Base-by-base conservation (phyloP, 495 filamentous ascomycete species). In the Annulohypoxylon maeteangense region DNA sequence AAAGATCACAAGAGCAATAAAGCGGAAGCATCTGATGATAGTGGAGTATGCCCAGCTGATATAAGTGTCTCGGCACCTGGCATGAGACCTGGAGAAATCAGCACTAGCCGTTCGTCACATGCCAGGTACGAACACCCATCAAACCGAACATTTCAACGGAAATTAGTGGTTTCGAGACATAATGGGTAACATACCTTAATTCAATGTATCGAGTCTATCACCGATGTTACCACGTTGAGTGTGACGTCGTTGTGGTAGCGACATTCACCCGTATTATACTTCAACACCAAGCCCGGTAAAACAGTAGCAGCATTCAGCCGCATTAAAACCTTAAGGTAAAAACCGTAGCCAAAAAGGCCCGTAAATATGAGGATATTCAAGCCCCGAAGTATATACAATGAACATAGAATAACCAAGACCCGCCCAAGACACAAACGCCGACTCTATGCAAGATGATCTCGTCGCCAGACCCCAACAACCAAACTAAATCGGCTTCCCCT, bases 401-500 rank as follows among this genome's bases (percentile, higher is more conserved):
- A 40, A 40, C 11, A 5, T 44, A 7, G 5, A 44, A 18, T 44
- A 44, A 7, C n/a, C n/a, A n/a, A n/a, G n/a, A n/a, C n/a, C n/a
- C 6, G 5, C 27, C 27, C 6, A 18, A 44, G 4, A 47, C 20
- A 40, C 18, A 2, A 70, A 65, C 67, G 67, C 67, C 67, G 40
- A 23, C 67, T 56, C 34, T 47, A 70, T 70, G 67, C 61, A 65
- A 61, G 23, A 60, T 34, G 12, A 55, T 14, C 32, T 42, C 40
- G 7, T 18, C 6, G n/a, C 40, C 7, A 42, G 12, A 7, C 3
- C 38, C n/a, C 10, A 3, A 16, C 1, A n/a, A 42, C 7, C n/a
- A 5, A 16, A 42, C 38, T 34, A 82, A 56, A 81, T 77, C 6
- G 80, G 79, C 23, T 48, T 68, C 22, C 80, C 80, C 42, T 72